Evolutionary conservation across 2,329 filamentous ascomycete species (phyloP).

Genomic region (Davidsoniella australis): DNA sequence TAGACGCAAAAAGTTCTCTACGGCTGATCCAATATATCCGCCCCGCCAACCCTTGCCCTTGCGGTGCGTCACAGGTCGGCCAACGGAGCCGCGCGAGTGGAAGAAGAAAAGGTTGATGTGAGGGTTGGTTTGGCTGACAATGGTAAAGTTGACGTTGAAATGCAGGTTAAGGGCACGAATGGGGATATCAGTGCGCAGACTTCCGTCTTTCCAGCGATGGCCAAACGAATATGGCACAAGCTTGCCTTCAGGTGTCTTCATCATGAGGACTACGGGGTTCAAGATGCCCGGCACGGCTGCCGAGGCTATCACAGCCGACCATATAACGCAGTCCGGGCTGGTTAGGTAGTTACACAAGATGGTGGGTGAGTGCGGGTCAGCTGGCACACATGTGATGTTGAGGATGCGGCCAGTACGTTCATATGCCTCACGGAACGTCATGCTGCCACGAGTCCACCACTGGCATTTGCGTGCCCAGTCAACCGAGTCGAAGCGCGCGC

Average conservation of each 20-base stretch:
- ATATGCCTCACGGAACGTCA: constrained; percentile 91
- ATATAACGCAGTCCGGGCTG: constrained; percentile 90
- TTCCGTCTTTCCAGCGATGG: constrained; percentile 98
- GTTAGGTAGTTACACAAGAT: constrained; percentile 94
- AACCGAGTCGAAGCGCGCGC: constrained; percentile 82
- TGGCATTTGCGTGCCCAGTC: constrained; percentile 74
- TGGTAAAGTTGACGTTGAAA: constrained; percentile 97
- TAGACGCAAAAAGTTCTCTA: constrained; percentile 89
- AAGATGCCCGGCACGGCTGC: constrained; percentile 91
- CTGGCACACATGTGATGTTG: constrained; percentile 90
- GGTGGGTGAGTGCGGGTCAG: constrained; percentile 80
- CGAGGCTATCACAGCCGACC: constrained; percentile 88
- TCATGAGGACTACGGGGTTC: constrained; percentile 84
- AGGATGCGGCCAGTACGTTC: constrained; percentile 84
- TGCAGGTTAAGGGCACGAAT: constrained; percentile 86
- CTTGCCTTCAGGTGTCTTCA: constrained; percentile 63
- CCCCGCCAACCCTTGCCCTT: constrained; percentile 89
- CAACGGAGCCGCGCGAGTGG: constrained; percentile 78
- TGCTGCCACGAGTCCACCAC: constrained; percentile 83
- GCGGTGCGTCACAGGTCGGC: constrained; percentile 83
- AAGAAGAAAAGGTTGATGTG: constrained; percentile 99
- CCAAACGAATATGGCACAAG: constrained; percentile 88
- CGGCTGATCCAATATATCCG: constrained; percentile 79
- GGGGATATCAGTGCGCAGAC: constrained; percentile 83
- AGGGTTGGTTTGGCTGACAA: constrained; percentile 78